Evolutionary conservation across 805 yeast genomes (phyloP), one percentile per base, ranked within the genome.

Genomic region (Priceomyces castillae): DNA sequence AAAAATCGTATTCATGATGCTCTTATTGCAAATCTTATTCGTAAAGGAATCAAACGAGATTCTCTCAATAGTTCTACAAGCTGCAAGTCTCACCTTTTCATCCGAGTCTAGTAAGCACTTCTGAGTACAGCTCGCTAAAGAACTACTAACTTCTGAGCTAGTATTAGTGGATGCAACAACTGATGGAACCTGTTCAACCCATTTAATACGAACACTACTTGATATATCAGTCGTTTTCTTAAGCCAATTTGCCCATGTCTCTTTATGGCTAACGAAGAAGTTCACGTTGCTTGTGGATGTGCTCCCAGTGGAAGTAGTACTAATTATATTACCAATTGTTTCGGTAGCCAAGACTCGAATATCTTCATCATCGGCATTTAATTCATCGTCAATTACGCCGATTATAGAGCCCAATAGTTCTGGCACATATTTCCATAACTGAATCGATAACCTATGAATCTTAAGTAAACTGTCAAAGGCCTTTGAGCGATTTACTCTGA

Each of bases 321-420:
- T 65, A 1, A 89, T 59, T 57, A 90, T 78, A 33, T 73, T 62
- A 0, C 95, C 92, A 2, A 90, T 75, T 0, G 94, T 78, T 35
- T 77, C 77, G 0, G 95, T 85, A 0, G 96, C 90, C 41, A 84
- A 61, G 0, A 73, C 57, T 49, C 97, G 74, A 15, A 86, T 70
- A 12, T 69, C 61, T 23, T 78, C 80, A 50, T 81, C 77, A 34
- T 84, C 86, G 0, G 95, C 88, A 45, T 80, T 80, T 34, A 90
- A 65, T 51, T 90, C 95, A 53, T 86, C 89, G 50, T 86, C 87
- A 3, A 90, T 67, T 40, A 87, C 75, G 0, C 95, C 94, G 73
- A 86, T 78, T 0, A 86, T 84, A 1, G 94, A 79, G 3, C 78
- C 73, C 9, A 87, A 68, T 16, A 86, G 65, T 37, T 85, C 94